phyloP scores from a whole-genome alignment of 768 basidiomycete species.

The Amylocystis lapponica region DNA sequence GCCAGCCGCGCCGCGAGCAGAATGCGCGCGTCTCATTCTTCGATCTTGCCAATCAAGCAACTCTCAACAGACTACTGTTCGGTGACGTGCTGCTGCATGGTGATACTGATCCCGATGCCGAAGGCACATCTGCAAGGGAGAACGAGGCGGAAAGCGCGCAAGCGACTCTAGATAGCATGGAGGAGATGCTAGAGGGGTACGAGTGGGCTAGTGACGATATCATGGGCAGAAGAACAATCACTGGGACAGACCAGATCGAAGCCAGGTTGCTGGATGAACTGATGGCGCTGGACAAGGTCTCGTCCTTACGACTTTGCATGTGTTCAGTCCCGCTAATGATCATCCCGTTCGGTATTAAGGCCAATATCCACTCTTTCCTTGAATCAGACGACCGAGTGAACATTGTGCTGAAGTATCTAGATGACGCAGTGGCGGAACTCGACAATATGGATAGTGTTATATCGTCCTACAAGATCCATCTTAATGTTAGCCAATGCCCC shows the following conservation, averaged over 20 bases:
- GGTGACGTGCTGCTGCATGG: constrained; percentile 28
- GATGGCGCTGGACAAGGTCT: constrained; percentile 87
- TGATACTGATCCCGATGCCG: constrained; percentile 41
- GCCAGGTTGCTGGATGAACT: constrained; percentile 84
- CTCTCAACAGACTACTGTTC: constrained; percentile 64
- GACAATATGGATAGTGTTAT: constrained; percentile 87
- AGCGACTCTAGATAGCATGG: constrained; percentile 84
- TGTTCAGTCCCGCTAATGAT: background rate
- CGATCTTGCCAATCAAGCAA: constrained; percentile 71
- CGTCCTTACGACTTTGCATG: constrained; percentile 7
- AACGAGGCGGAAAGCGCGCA: constrained; percentile 68
- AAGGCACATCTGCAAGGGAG: constrained; percentile 14
- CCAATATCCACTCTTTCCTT: constrained; percentile 95
- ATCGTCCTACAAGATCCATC: constrained; percentile 92
- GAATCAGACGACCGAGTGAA: constrained; percentile 92
- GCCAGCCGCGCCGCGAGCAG: constrained; percentile 46
- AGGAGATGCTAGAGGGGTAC: constrained; percentile 98
- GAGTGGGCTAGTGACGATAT: constrained; percentile 89
- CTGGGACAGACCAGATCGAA: constrained; percentile 86
- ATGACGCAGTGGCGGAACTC: constrained; percentile 82
- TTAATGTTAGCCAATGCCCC: constrained; percentile 92
- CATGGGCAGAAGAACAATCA: constrained; percentile 55
- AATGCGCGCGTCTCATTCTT: constrained; percentile 78
- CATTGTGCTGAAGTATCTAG: constrained; percentile 81
- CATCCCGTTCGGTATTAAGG: constrained; percentile 42